phyloP scores from a whole-genome alignment of 306 rosid species.

The Ammopiptanthus mongolicus region DNA sequence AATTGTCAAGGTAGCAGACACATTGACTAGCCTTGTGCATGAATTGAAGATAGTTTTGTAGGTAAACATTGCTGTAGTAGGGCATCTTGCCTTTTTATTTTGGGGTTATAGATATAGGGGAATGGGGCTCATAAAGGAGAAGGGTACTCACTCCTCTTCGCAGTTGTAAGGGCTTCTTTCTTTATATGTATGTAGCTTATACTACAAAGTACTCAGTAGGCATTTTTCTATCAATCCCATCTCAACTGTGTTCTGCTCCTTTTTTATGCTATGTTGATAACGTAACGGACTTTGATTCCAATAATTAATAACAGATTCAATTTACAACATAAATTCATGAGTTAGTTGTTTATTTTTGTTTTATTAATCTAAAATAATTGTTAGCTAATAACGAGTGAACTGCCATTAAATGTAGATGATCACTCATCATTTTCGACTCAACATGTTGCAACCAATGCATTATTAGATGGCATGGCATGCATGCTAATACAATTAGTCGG shows the following conservation, averaged over 20 bases:
- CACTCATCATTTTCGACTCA: neutral
- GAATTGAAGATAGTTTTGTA: constrained; percentile 5
- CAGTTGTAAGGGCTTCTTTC: neutral
- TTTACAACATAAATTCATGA: neutral
- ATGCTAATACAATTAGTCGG: too few relatives aligned
- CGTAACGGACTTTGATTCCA: neutral
- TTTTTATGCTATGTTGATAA: neutral
- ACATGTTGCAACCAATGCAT: neutral
- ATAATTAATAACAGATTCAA: neutral
- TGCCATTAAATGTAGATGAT: neutral
- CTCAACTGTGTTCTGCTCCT: neutral
- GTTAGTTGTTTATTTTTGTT: neutral
- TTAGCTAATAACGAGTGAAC: neutral
- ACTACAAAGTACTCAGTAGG: neutral
- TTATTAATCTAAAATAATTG: neutral
- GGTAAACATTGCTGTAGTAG: neutral
- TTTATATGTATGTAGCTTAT: neutral
- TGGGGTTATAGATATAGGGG: neutral
- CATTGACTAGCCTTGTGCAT: neutral
- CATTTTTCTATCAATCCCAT: neutral
- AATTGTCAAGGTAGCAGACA: neutral
- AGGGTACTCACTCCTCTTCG: neutral
- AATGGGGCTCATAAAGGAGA: neutral
- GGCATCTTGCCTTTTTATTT: neutral
- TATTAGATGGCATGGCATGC: too few relatives aligned